Base-by-base conservation (phyloP, 441 rosid species). In the Adansonia madagascariensis region DNA sequence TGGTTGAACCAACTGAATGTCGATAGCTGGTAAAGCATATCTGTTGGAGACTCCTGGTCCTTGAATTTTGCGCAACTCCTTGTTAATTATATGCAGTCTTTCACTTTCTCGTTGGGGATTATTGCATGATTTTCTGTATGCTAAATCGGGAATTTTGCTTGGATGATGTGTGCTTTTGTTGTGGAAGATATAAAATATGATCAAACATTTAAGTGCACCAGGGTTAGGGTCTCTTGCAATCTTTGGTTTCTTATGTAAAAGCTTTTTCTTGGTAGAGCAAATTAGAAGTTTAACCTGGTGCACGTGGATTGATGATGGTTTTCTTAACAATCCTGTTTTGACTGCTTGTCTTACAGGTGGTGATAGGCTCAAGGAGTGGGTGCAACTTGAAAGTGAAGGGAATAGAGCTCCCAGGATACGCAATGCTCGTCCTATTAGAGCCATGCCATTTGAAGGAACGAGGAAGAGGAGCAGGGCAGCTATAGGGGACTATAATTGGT, bases 381-480 rank as follows among this genome's bases (percentile, higher is more conserved):
- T 94, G 77, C 69, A 86, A 27, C 89, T 94, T 69, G 82, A 81
- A 81, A 84, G 87, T 74, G 90, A 87, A 78, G 93, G 83, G 83
- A 88, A 83, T 66, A 72, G 77, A 72, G 89, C 90, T 24, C 98
- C 99, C 2, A 87, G 83, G 83, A 84, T 97, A 84, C 96, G 99
- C 55, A 65, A 79, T 77, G 86, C 97, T 78, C 97, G 94, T 70
- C 95, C 93, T 79, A 62, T 84, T 84, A 88, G 90, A 17, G 88
- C 85, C 62, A 72, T 91, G 83, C 94, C 92, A 75, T 91, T 83
- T 81, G 97, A 93, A 87, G 98, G 98, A 85, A 93, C 98, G 18
- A 92, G 92, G 87, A 97, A 97, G 92, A 91, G 99, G 76, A 94
- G 95, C 65, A 88, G 99, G 81, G 93, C 95, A 77, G 95, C 95